These are phyloP conservation scores for Salix udensis DNA, from an alignment of 345 rosid species.

Conservation along the genomic window DNA sequence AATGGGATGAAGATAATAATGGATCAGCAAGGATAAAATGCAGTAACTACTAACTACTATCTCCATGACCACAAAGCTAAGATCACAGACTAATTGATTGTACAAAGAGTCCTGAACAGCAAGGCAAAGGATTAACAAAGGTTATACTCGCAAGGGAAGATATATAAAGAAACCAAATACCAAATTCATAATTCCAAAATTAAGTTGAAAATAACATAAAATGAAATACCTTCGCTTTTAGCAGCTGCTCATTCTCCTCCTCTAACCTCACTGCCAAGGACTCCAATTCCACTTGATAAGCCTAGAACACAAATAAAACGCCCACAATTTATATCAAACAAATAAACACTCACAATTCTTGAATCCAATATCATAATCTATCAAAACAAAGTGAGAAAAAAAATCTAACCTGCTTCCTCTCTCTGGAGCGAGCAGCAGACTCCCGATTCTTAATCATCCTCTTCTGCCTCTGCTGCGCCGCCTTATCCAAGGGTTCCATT, in stretches of 20 bases:
- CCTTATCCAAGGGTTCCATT: conserved; percentile 79
- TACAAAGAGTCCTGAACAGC: background rate
- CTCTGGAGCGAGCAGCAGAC: conserved; percentile 94
- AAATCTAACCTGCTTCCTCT: conserved; percentile 69
- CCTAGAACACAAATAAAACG: conserved; percentile 36
- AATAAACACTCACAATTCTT: background rate
- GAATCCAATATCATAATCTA: background rate
- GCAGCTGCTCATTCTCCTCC: conserved; percentile 68
- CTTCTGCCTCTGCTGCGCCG: conserved; percentile 83
- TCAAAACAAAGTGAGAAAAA: background rate
- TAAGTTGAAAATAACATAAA: background rate
- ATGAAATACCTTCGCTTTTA: conserved; percentile 60
- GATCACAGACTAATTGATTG: background rate
- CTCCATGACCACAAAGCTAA: background rate
- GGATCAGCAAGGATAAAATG: background rate
- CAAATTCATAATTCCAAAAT: background rate
- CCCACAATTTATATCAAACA: background rate
- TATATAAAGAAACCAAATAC: background rate
- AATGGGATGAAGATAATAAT: background rate
- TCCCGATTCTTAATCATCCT: conserved; percentile 99
- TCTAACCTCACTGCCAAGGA: conserved; percentile 64
- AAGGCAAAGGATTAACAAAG: background rate
- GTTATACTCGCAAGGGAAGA: background rate
- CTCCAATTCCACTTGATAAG: conserved; percentile 88
- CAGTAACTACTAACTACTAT: background rate